Evolutionary conservation across 495 filamentous ascomycete species (phyloP).

Genomic region (Tetracladium setigerum): DNA sequence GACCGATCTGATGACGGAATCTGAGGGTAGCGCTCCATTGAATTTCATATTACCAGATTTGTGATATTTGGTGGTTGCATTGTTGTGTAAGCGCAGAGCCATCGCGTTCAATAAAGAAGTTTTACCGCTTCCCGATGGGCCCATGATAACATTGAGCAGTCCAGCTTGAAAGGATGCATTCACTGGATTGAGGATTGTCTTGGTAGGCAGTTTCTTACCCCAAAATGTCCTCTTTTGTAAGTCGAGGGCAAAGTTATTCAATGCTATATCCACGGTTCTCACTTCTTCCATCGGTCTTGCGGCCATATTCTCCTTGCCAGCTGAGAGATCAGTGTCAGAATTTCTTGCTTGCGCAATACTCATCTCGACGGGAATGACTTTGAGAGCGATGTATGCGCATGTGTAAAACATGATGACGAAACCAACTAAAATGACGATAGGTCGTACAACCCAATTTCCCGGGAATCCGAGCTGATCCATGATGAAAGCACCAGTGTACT

Average conservation of each 20-base stretch:
- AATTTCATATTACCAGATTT: constrained; percentile 53
- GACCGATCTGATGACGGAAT: constrained; percentile 56
- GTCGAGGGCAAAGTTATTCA: constrained; percentile 52
- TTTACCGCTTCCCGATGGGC: constrained; percentile 68
- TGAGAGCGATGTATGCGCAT: constrained; percentile 46
- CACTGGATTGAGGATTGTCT: constrained; percentile 57
- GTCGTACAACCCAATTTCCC: constrained; percentile 50
- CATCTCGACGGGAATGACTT: constrained; percentile 52
- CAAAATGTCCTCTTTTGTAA: constrained; percentile 49
- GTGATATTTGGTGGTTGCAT: constrained; percentile 44
- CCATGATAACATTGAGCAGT: constrained; percentile 68
- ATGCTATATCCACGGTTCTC: constrained; percentile 48
- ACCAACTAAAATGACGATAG: constrained; percentile 50
- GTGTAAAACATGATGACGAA: constrained; percentile 51
- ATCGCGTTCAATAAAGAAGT: constrained; percentile 64
- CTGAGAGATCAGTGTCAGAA: constrained; percentile 45
- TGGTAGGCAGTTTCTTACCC: constrained; percentile 35
- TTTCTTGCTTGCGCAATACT: constrained; percentile 47
- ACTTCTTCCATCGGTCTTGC: constrained; percentile 41
- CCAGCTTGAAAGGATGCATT: constrained; percentile 54
- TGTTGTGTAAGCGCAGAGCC: constrained; percentile 52
- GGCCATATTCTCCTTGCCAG: constrained; percentile 54
- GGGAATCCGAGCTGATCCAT: constrained; percentile 59
- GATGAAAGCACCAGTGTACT: constrained; percentile 60
- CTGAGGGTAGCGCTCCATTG: constrained; percentile 57